Conservation (phyloP, 2,329 filamentous ascomycete genomes). For the Pseudocercospora musae region DNA sequence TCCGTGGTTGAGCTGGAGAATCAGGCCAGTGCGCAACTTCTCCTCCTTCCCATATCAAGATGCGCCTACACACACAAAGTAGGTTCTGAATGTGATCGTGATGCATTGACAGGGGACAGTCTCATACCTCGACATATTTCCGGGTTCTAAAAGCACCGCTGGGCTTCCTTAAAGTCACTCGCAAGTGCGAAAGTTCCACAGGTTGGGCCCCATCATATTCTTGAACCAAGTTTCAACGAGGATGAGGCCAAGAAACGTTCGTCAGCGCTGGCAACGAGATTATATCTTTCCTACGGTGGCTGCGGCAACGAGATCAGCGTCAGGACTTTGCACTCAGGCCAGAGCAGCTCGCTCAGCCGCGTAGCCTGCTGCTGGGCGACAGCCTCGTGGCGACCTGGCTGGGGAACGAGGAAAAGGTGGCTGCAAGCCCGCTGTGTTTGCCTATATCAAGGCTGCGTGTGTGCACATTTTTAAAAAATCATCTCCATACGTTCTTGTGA, state of each 20-base stretch:
- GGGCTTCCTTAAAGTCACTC: background rate
- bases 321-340: background rate
- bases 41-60: background rate
- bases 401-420: background rate
- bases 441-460: background rate
- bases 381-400: background rate
- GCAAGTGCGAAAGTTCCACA: background rate
- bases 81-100: background rate
- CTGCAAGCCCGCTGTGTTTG: background rate
- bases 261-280: background rate
- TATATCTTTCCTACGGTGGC: background rate
- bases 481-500: background rate
- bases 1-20: too few species aligned
- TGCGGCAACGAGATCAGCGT: background rate
- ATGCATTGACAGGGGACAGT: background rate
- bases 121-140: background rate
- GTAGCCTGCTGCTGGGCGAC: background rate
- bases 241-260: background rate
- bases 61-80: background rate
- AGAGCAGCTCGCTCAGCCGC: background rate
- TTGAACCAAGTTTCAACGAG: background rate
- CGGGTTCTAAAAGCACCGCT: background rate
- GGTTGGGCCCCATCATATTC: background rate
- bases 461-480: background rate
- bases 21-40: too few species aligned